Conservation (phyloP, 305 asterid genomes). For the Solanum chacoense region DNA sequence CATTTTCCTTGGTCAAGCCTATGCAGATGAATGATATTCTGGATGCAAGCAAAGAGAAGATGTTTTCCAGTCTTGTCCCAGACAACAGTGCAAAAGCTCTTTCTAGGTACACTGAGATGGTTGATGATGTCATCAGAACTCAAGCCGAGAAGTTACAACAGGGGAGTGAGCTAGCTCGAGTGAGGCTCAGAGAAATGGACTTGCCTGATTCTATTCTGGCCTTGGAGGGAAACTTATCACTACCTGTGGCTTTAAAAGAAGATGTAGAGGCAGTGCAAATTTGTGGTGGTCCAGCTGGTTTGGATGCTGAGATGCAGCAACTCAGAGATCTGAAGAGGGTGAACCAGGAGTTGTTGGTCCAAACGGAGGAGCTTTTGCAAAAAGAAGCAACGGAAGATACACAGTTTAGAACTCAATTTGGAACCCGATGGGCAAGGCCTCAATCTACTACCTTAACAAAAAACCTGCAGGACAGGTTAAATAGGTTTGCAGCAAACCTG, state of each 20-base stretch:
- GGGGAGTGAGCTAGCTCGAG: constrained; percentile 96
- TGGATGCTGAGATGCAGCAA: constrained; percentile 71
- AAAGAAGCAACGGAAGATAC: constrained; percentile 67
- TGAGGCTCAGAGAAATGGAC: constrained; percentile 94
- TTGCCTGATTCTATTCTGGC: constrained; percentile 84
- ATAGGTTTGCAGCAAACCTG: constrained; percentile 65
- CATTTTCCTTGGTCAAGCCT: constrained; percentile 91
- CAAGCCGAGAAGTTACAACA: constrained; percentile 98
- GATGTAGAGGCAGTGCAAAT: constrained; percentile 71
- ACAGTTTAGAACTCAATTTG: constrained; percentile 67
- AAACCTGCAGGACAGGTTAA: constrained; percentile 62
- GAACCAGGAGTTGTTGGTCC: constrained; percentile 63
- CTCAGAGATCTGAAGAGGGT: constrained; percentile 72
- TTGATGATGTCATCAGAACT: constrained; percentile 78
- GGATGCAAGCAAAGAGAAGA: constrained; percentile 82
- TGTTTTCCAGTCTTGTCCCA: constrained; percentile 94
- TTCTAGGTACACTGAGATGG: constrained; percentile 95
- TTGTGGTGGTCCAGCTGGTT: constrained; percentile 69
- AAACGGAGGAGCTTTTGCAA: constrained; percentile 64
- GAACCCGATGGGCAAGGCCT: constrained; percentile 71
- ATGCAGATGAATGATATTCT: constrained; percentile 73
- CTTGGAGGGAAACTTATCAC: constrained; percentile 43
- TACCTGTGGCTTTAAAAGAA: constrained; percentile 51
- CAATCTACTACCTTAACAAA: constrained; percentile 69
- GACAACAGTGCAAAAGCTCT: constrained; percentile 90